These are phyloP conservation scores for Gracilaria vermiculophylla DNA, from an alignment of 23 red algal species.

Conservation along the genomic window DNA sequence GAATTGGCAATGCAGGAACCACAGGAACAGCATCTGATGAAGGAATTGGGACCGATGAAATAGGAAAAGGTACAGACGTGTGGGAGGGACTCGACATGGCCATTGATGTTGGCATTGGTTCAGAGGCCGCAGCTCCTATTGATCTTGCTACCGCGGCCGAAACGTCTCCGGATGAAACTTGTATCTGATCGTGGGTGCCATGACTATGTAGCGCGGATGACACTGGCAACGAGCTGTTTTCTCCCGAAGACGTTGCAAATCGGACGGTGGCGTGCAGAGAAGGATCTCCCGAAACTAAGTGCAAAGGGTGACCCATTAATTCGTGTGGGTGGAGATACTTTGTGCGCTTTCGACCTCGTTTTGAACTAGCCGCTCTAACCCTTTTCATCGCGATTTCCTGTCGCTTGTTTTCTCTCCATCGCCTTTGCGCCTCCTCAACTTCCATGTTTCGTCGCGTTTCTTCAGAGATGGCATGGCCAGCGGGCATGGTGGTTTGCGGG, in stretches of 20 bases:
- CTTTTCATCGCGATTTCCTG: conserved; percentile 53
- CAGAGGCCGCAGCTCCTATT: neutral
- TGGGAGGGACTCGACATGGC: neutral
- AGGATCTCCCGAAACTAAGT: neutral
- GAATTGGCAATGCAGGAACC: conserved; percentile 4
- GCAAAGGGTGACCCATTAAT: neutral
- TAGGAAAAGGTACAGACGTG: neutral
- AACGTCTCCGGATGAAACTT: neutral
- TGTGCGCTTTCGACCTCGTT: conserved; percentile 37
- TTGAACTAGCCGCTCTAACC: conserved; percentile 34
- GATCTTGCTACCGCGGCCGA: neutral
- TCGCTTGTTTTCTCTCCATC: conserved; percentile 57
- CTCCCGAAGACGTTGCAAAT: neutral
- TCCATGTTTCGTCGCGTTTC: conserved; percentile 12
- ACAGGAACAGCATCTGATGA: conserved; percentile 13
- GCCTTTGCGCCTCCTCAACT: conserved; percentile 37
- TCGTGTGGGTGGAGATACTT: neutral
- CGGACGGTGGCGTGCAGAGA: neutral
- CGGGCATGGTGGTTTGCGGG: neutral
- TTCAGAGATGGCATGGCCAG: neutral
- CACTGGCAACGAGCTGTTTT: neutral
- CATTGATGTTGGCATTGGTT: conserved; percentile 1
- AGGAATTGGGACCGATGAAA: neutral
- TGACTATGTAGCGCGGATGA: neutral
- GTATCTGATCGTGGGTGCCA: neutral